phyloP scores from a whole-genome alignment of 352 stramenopile genomes.

The Globisporangium nagaii region DNA sequence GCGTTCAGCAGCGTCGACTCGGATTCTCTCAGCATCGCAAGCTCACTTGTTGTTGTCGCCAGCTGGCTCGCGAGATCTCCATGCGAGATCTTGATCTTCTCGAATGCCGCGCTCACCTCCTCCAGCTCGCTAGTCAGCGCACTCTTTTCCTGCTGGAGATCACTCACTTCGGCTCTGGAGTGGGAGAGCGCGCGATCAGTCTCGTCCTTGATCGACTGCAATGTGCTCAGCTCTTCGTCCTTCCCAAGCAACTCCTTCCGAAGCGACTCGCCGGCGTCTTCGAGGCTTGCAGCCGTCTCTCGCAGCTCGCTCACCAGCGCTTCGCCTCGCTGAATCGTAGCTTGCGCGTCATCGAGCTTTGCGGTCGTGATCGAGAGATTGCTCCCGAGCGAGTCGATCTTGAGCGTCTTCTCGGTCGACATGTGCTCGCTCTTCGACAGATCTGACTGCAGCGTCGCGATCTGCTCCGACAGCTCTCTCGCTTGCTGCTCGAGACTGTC shows the following conservation, averaged over 20 bases:
- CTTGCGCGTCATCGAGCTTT: conserved; percentile 12
- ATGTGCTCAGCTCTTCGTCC: neutral
- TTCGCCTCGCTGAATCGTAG: neutral
- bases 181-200: conserved; percentile 8
- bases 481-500: conserved; percentile 3
- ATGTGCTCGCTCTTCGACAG: neutral
- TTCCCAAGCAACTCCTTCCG: neutral
- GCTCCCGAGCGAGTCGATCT: conserved; percentile 4
- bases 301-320: neutral
- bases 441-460: neutral
- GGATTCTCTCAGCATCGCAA: neutral
- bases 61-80: neutral
- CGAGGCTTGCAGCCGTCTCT: neutral
- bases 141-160: conserved; percentile 18
- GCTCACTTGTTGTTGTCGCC: neutral
- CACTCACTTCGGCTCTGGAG: conserved; percentile 10
- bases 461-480: neutral
- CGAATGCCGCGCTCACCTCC: neutral
- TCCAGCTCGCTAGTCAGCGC: conserved; percentile 15
- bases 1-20: neutral
- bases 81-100: conserved; percentile 1
- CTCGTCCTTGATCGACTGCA: neutral
- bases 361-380: neutral
- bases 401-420: neutral
- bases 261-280: neutral